Evolutionary conservation across 768 basidiomycete genomes (phyloP).

Genomic region (Russula abietina): DNA sequence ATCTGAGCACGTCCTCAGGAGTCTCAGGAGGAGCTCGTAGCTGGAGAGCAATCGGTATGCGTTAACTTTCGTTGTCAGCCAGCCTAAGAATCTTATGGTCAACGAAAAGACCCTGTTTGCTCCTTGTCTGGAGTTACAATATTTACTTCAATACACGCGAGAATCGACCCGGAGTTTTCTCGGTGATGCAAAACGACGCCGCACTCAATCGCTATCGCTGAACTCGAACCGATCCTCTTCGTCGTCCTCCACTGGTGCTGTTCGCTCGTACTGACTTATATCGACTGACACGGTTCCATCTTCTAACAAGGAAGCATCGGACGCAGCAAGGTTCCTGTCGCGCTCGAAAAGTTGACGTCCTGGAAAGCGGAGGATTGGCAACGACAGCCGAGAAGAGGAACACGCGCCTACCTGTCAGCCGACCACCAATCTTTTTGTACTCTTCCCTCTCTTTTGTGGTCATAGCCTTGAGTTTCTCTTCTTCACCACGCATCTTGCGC

Average conservation of each 20-base stretch:
- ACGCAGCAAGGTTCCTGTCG: slow-evolving; percentile 57
- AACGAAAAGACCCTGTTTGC: neutral
- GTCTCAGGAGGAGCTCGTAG: no score
- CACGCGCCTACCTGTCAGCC: slow-evolving; percentile 59
- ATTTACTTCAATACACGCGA: slow-evolving; percentile 16
- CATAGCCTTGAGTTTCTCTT: slow-evolving; percentile 64
- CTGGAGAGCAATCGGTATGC: neutral
- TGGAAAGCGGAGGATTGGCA: slow-evolving; percentile 30
- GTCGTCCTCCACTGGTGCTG: slow-evolving; percentile 49
- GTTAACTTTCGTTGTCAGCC: no score
- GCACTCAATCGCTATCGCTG: slow-evolving; percentile 76
- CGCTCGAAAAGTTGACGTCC: slow-evolving; percentile 92
- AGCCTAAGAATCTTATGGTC: neutral
- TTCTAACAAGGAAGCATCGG: slow-evolving; percentile 77
- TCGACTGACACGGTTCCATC: slow-evolving; percentile 87
- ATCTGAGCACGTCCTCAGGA: neutral
- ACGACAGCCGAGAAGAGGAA: slow-evolving; percentile 6
- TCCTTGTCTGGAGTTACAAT: neutral
- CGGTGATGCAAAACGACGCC: neutral
- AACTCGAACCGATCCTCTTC: slow-evolving; percentile 62
- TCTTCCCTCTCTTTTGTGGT: slow-evolving; percentile 84
- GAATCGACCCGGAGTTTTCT: neutral
- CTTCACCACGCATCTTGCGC: slow-evolving; percentile 65
- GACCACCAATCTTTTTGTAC: slow-evolving; percentile 52
- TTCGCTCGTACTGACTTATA: slow-evolving; percentile 80